Evolutionary conservation across 2,329 filamentous ascomycete genomes (phyloP).

Genomic region (Nectriaceae sp.): DNA sequence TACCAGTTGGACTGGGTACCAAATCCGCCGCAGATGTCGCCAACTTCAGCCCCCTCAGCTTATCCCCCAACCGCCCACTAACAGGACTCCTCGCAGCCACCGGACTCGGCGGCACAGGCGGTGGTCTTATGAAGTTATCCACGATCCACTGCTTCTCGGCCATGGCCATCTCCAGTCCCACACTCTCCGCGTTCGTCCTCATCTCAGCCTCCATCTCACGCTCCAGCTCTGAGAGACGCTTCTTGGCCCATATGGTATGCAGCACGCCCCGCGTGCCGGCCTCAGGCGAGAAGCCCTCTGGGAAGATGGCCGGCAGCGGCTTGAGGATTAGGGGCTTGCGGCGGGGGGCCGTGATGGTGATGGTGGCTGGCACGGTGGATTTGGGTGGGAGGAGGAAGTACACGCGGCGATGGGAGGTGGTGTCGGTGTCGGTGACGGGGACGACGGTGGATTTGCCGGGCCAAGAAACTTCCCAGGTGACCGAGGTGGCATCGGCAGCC

Average conservation of each 20-base stretch:
- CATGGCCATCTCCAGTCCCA: constrained; percentile 81
- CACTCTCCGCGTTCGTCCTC: constrained; percentile 73
- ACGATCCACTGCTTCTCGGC: constrained; percentile 87
- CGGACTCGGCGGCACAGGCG: constrained; percentile 34
- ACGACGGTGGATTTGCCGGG: constrained; percentile 75
- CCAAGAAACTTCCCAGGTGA: constrained; percentile 79
- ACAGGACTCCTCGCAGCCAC: constrained; percentile 65
- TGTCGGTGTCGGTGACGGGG: constrained; percentile 51
- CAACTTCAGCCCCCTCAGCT: constrained; percentile 76
- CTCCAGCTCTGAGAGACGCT: constrained; percentile 72
- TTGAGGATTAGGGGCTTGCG: constrained; percentile 59
- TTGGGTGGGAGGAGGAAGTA: constrained; percentile 82
- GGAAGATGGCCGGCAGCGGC: constrained; percentile 84
- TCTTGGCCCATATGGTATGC: constrained; percentile 89
- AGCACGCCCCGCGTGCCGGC: constrained; percentile 79
- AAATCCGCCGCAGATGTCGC: constrained; percentile 72
- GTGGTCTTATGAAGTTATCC: constrained; percentile 61
- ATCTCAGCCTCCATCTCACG: constrained; percentile 76
- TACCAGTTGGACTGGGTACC: constrained; percentile 54
- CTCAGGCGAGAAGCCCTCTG: constrained; percentile 70
- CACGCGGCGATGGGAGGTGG: constrained; percentile 49
- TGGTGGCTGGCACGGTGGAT: constrained; percentile 68
- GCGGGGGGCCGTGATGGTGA: constrained; percentile 60
- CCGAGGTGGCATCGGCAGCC: constrained; percentile 14
- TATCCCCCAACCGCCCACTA: constrained; percentile 73